Evolutionary conservation across 768 basidiomycete species (phyloP), one percentile per base, ranked within the genome.

Genomic region (Suillus decipiens): DNA sequence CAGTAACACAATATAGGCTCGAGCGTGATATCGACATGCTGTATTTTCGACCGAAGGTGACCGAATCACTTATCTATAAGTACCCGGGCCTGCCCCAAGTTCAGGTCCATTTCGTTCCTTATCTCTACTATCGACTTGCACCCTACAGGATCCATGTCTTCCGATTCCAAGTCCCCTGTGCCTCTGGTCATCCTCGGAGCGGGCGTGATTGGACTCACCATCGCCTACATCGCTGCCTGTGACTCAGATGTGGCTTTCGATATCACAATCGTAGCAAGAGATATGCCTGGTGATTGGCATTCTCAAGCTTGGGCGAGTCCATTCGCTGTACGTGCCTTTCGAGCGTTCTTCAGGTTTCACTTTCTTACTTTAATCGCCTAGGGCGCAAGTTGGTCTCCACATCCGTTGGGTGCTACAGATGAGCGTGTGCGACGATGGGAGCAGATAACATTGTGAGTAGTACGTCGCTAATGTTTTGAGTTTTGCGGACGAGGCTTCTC

Each of bases 301-400:
- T 82, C 81, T 5, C 81, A 81, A 59, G 80, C 75, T 5, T 84
- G 80, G 73, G 76, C 82, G 7, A 83, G 80, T 61, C 82, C 83
- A 22, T 84, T 81, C 71, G 82, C 83, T 61, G 82, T 82, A 63
- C 61, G 80, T 71, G 45, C 37, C 14, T 48, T 12, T 36, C 15
- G 42, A 28, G 61, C 42, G 19, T 14, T n/a, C 62, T n/a, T 22
- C 15, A 33, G 42, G 22, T 47, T 22, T 15, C n/a, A 3, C 51
- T 50, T 22, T 15, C 19, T 50, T 59, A 43, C 19, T 64, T 34
- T 19, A 14, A 12, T n/a, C 36, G 19, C 3, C 2, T 59, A 83
- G 82, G 82, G 81, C n/a, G 82, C 81, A 33, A 77, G 77, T 62
- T 84, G 82, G 82, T 75, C 77, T 9, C 83, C 82, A 12, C 68